These are phyloP conservation scores for Eimeria zaria DNA, from an alignment of 169 alveolate species.

Conservation along the genomic window DNA sequence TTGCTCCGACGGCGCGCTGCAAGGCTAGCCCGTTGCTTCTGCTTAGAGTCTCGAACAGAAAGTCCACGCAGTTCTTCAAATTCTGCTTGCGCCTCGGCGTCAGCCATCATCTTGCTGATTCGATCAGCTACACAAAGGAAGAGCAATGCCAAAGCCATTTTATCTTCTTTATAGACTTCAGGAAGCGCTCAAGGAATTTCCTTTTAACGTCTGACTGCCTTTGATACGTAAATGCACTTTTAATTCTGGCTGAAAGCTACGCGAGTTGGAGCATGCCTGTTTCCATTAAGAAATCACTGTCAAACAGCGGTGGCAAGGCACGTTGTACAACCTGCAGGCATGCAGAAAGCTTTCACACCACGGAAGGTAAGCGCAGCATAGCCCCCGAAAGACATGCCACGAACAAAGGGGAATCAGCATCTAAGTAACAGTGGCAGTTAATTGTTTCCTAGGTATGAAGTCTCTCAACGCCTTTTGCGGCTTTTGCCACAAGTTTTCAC, in stretches of 20 bases:
- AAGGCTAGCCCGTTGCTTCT: slow-evolving; percentile 68
- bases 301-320: slow-evolving; percentile 41
- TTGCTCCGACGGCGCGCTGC: slow-evolving; percentile 78
- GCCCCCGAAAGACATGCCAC: not conserved
- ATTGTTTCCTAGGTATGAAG: not conserved
- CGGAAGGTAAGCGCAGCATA: not conserved
- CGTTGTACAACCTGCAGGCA: slow-evolving; percentile 54
- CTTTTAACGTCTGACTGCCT: not conserved
- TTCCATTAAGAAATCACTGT: slow-evolving; percentile 61
- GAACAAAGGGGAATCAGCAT: not conserved
- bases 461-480: not conserved
- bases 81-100: slow-evolving; percentile 84
- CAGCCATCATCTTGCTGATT: slow-evolving; percentile 70
- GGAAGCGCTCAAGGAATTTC: not conserved
- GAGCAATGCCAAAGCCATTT: not conserved
- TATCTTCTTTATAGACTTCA: not conserved
- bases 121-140: slow-evolving; percentile 32
- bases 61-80: slow-evolving; percentile 84
- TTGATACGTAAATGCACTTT: not conserved
- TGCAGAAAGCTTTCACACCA: not conserved
- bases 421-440: not conserved
- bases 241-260: not conserved
- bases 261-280: slow-evolving; percentile 12
- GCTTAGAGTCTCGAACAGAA: slow-evolving; percentile 28
- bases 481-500: not conserved